A percentile compares a stretch with the other conserved stretches of the same genome.
phyloP scores from a whole-genome alignment of 805 yeast genomes.

The Phaffomyces antillensis region DNA sequence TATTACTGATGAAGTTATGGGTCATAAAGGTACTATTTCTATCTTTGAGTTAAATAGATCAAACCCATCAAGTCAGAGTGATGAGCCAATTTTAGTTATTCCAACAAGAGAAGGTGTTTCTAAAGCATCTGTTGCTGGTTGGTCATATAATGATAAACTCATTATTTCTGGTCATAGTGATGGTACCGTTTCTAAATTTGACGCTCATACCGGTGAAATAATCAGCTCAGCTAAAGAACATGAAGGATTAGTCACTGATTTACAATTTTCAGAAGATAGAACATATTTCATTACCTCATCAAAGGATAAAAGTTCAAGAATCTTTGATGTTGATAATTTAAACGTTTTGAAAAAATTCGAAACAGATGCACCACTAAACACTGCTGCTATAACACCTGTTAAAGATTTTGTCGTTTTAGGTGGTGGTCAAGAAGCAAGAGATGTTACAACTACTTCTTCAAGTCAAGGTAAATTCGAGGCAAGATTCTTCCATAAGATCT shows the following conservation, averaged over 20 bases:
- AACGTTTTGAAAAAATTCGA: slow-evolving; percentile 64
- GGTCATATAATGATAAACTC: slow-evolving; percentile 69
- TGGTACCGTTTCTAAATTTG: slow-evolving; percentile 77
- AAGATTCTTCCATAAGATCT: slow-evolving; percentile 89
- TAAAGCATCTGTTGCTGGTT: slow-evolving; percentile 77
- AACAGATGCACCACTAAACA: slow-evolving; percentile 91
- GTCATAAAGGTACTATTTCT: slow-evolving; percentile 68
- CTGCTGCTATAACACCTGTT: slow-evolving; percentile 89
- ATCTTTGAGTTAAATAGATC: slow-evolving; percentile 56
- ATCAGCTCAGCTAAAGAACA: slow-evolving; percentile 57
- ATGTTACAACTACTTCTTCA: slow-evolving; percentile 94
- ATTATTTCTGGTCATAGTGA: slow-evolving; percentile 85
- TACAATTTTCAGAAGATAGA: slow-evolving; percentile 81
- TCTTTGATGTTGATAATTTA: slow-evolving; percentile 73
- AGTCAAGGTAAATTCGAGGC: slow-evolving; percentile 96
- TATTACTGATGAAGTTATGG: slow-evolving; percentile 90
- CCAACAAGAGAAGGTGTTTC: slow-evolving; percentile 51
- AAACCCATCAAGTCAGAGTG: slow-evolving; percentile 37
- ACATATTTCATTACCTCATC: slow-evolving; percentile 90
- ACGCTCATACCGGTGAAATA: slow-evolving; percentile 67
- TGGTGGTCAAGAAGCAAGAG: slow-evolving; percentile 99
- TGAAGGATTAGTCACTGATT: slow-evolving; percentile 73
- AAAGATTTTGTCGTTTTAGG: slow-evolving; percentile 91
- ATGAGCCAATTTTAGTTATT: slow-evolving; percentile 54
- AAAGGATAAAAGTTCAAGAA: slow-evolving; percentile 78